Evolutionary conservation across 177 flowering plant species (phyloP).

Genomic region (Vitis hybrid): DNA sequence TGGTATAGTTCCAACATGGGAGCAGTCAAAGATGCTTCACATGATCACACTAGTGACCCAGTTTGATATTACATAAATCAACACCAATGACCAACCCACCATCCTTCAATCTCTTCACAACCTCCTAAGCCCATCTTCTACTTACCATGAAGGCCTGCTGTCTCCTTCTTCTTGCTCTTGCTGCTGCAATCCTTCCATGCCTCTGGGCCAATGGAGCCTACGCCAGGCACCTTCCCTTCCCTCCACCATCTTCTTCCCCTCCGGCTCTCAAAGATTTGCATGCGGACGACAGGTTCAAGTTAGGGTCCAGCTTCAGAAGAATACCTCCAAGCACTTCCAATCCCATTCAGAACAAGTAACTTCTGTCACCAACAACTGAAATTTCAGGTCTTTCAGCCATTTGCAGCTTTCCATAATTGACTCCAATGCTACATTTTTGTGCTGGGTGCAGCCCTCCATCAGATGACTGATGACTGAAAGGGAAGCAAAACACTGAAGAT

Average conservation of each 20-base stretch:
- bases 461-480: slow-evolving; percentile 10
- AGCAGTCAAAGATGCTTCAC: no score
- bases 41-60: no score
- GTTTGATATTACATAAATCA: no score
- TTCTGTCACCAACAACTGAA: slow-evolving; percentile 9
- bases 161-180: no score
- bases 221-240: no score
- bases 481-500: slow-evolving; percentile 3
- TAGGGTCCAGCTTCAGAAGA: slow-evolving; percentile 34
- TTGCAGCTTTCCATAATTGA: slow-evolving; percentile 8
- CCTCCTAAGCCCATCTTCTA: no score
- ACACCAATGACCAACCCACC: no score
- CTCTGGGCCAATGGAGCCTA: no score
- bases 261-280: slow-evolving; percentile 28
- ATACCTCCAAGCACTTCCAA: slow-evolving; percentile 57
- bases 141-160: no score
- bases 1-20: no score
- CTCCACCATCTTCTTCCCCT: background rate
- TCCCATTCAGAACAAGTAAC: slow-evolving; percentile 73
- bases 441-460: slow-evolving; percentile 36
- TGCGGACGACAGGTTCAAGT: slow-evolving; percentile 25
- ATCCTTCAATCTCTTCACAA: no score
- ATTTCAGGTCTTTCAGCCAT: slow-evolving; percentile 3
- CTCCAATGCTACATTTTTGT: slow-evolving; percentile 18
- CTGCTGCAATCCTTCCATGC: no score